Base-by-base conservation (phyloP, 805 yeast genomes). In the Metahyphopichia silvanorum region DNA sequence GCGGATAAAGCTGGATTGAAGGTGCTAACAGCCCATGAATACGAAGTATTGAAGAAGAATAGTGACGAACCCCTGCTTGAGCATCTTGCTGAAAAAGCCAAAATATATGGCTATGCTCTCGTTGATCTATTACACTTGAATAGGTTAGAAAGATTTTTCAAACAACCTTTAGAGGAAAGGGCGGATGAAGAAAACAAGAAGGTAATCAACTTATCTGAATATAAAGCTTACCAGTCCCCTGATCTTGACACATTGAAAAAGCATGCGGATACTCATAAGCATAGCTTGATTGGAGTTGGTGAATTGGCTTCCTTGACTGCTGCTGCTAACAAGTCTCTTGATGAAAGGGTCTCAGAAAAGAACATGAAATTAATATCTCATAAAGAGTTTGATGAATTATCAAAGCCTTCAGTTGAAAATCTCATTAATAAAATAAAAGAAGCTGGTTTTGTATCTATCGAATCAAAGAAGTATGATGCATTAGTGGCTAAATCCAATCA, bases 31-130 rank as follows among this genome's bases (percentile, higher is more conserved):
- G 16, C 33, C 19, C 34, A 31, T 5, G 48, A 46, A 11, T 36
- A 40, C 27, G 16, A 18, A 12, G 8, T 10, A 7, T 25, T 25
- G 15, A 9, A 11, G 10, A 22, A 26, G 34, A 35, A 31, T 23
- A 24, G 39, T 17, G 47, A 37, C 10, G 23, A 39, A 1, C 63
- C 62, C 16, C 24, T 54, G 0, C 21, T 35, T 7, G 52, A 46
- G 3, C 50, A 43, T 34, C 32, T 63, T 8, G 33, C 37, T 10
- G 46, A 48, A 18, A 52, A 51, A 25, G 60, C 63, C 4, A 47
- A 44, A 7, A 19, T 22, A 3, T 34, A 33, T 17, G 49, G 47
- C 3, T 29, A 40, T 6, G 12, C 39, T n/a, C 14, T 35, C 3
- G 25, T 46, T 7, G 26, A 30, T 8, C 16, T 14, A 16, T 25